These are phyloP conservation scores for Pulveroboletus frians DNA, from an alignment of 768 basidiomycete genomes.

Conservation along the genomic window DNA sequence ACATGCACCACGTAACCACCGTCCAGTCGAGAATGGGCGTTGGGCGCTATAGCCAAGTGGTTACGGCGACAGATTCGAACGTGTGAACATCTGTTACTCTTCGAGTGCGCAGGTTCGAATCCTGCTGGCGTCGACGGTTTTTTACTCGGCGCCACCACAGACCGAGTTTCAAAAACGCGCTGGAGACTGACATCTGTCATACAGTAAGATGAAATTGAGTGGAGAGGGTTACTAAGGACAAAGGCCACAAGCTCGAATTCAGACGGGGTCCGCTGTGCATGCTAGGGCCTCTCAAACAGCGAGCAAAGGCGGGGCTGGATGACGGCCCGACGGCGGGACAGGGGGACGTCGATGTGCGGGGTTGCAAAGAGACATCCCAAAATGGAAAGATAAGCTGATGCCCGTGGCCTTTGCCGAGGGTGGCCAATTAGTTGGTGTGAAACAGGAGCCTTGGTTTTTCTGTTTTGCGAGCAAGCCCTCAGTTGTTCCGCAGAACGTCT, in stretches of 20 bases:
- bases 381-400: constrained; percentile 9
- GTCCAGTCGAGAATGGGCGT: neutral
- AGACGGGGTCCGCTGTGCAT: too few species aligned
- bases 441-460: constrained; percentile 12
- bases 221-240: neutral
- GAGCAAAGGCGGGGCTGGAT: too few species aligned
- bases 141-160: neutral
- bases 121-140: constrained; percentile 54
- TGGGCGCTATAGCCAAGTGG: constrained; percentile 65
- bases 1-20: neutral
- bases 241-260: neutral
- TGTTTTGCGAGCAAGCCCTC: neutral
- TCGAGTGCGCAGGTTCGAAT: constrained; percentile 66
- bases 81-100: constrained; percentile 50
- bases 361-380: constrained; percentile 11
- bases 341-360: constrained; percentile 6
- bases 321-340: neutral
- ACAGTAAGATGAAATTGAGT: neutral
- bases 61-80: constrained; percentile 76
- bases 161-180: neutral
- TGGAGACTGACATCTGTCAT: neutral
- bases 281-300: too few species aligned
- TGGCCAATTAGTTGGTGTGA: constrained; percentile 11
- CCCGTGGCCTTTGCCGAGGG: constrained; percentile 18
- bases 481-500: neutral